These are phyloP conservation scores for Chalaropsis thielavioides DNA, from an alignment of 2,329 filamentous ascomycete genomes.

Conservation along the genomic window DNA sequence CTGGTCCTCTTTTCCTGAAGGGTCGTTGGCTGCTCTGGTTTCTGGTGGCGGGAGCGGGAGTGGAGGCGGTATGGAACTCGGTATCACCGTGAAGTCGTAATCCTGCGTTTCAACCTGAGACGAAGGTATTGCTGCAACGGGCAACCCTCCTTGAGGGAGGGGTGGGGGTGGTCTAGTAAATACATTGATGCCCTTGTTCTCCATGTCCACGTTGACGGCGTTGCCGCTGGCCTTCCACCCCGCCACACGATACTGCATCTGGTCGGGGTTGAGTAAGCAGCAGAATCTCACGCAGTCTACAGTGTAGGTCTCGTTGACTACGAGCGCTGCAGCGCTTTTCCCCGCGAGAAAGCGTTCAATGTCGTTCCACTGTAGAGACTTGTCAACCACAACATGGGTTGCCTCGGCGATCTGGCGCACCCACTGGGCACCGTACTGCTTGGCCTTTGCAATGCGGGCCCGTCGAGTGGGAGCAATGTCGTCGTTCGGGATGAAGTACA, in stretches of 20 bases:
- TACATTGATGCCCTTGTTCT: neutral
- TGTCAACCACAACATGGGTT: constrained; percentile 72
- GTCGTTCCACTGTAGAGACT: constrained; percentile 46
- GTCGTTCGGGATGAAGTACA: constrained; percentile 72
- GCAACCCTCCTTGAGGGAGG: neutral
- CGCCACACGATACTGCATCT: constrained; percentile 43
- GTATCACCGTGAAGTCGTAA: neutral
- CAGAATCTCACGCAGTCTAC: constrained; percentile 51
- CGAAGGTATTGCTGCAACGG: neutral
- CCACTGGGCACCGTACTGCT: constrained; percentile 63
- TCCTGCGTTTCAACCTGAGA: neutral
- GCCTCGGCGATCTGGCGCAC: constrained; percentile 42
- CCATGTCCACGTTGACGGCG: neutral
- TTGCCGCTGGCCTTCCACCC: constrained; percentile 28
- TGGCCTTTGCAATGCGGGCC: constrained; percentile 58
- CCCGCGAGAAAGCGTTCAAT: constrained; percentile 36
- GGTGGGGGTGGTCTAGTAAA: neutral
- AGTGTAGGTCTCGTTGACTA: constrained; percentile 57
- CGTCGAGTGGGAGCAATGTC: constrained; percentile 53
- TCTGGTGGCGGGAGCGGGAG: neutral
- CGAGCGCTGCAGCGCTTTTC: constrained; percentile 23
- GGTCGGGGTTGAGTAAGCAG: constrained; percentile 42
- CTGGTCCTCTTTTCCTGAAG: constrained; percentile 32
- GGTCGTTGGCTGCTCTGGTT: constrained; percentile 16
- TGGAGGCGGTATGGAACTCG: neutral